Conservation (phyloP, 2,329 filamentous ascomycete species). For the Colletotrichum sp. region DNA sequence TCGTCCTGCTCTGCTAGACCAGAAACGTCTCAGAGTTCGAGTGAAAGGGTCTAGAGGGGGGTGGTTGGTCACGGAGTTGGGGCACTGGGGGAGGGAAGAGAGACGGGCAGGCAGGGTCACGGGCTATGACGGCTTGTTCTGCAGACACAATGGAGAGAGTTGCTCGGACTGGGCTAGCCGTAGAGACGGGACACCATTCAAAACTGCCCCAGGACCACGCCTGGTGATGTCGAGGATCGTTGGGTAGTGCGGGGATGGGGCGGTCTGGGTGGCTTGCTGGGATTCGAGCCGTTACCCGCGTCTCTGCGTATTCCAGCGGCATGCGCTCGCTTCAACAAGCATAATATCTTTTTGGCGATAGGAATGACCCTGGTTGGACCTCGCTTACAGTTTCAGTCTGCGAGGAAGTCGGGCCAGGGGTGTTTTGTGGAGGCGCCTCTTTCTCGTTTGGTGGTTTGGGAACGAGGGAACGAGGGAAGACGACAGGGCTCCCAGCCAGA, state of each 20-base stretch:
- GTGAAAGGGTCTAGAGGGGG: slow-evolving; percentile 8
- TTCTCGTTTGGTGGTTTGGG: neutral
- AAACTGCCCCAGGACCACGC: neutral
- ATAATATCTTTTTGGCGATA: slow-evolving; percentile 6
- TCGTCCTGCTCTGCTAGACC: slow-evolving; percentile 8
- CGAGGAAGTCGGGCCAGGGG: neutral
- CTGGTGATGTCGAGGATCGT: neutral
- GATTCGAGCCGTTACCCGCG: slow-evolving; percentile 1
- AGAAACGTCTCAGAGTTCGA: slow-evolving; percentile 15
- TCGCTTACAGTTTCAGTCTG: slow-evolving; percentile 18
- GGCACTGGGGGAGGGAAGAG: neutral
- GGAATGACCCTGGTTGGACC: neutral
- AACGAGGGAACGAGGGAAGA: neutral
- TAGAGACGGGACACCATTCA: neutral
- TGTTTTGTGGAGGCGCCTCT: neutral
- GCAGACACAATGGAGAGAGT: neutral
- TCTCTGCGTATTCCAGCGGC: neutral
- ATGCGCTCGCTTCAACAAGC: neutral
- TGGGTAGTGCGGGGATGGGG: neutral
- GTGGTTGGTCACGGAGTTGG: neutral
- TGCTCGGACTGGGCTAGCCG: slow-evolving; percentile 10
- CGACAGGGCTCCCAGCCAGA: neutral
- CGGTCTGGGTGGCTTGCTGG: neutral
- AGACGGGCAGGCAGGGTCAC: neutral
- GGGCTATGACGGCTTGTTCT: slow-evolving; percentile 5